Evolutionary conservation across 2,329 filamentous ascomycete genomes (phyloP).

Genomic region (Aspergillus sp.): DNA sequence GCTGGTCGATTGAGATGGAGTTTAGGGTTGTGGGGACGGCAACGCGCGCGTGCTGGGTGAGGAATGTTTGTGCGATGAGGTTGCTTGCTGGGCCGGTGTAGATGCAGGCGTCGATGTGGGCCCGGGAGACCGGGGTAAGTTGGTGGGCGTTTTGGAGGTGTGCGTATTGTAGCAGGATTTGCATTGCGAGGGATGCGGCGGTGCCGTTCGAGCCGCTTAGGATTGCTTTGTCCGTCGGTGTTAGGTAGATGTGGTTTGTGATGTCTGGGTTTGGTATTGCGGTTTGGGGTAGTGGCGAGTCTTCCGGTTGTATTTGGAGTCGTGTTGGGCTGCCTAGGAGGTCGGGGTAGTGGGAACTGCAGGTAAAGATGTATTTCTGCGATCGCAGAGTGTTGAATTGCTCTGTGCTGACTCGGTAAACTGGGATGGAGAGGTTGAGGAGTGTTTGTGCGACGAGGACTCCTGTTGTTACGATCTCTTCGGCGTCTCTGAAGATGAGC

Average conservation of each 20-base stretch:
- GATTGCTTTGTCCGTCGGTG: conserved; percentile 22
- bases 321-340: too few relatives aligned
- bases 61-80: conserved; percentile 37
- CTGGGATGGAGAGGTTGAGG: conserved; percentile 43
- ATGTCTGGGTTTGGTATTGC: background rate
- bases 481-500: conserved; percentile 43
- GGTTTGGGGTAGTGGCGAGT: background rate
- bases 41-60: conserved; percentile 35
- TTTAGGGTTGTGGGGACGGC: conserved; percentile 44
- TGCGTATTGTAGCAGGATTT: conserved; percentile 41
- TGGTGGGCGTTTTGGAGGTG: conserved; percentile 31
- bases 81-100: conserved; percentile 44
- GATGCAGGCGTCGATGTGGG: conserved; percentile 46
- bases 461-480: conserved; percentile 49
- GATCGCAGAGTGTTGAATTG: background rate
- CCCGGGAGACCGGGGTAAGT: conserved; percentile 41
- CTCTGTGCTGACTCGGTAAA: conserved; percentile 24
- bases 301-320: background rate
- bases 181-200: conserved; percentile 39
- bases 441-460: conserved; percentile 46
- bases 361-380: background rate
- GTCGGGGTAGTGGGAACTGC: too few relatives aligned
- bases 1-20: conserved; percentile 45
- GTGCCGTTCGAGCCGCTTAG: conserved; percentile 32
- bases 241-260: conserved; percentile 18